Evolutionary conservation across 805 yeast genomes (phyloP), one percentile per base, ranked within the genome.

Genomic region (Teunomyces gatunensis): DNA sequence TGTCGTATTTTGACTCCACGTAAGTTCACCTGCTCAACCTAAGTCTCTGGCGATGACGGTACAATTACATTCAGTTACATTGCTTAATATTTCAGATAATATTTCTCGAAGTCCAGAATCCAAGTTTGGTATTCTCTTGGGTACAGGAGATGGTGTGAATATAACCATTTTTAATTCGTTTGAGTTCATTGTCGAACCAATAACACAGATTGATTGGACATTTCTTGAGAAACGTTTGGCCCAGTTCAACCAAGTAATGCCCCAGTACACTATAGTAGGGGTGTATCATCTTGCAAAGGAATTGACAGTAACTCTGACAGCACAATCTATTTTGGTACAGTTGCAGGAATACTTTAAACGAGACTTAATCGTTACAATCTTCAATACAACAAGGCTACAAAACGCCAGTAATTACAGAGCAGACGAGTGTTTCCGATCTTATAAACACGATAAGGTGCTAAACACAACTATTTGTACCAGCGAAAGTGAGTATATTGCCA

Each of bases 401-500:
- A 21, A n/a, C 11, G 12, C 40, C 12, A 23, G 11, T 13, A 13
- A n/a, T 4, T 23, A 37, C 13, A 21, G 17, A n/a, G 5, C 18
- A 12, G 40, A 37, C 2, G 40, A 21, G 18, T 37, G 29, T 12
- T 37, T 23, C 13, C 17, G 40, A 12, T 20, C 28, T 13, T 37
- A 21, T 9, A 3, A 7, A 9, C 11, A n/a, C 12, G 40, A 27
- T 3, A 21, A n/a, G 4, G 29, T 37, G 18, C 29, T 59, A 1
- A 44, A 52, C 6, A 53, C 61, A 5, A 46, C 52, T 5, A 50
- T 69, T 6, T 50, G 49, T 2, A 56, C 69, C 1, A 63, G 59
- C 27, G 69, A 65, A 28, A 55, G 66, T 3, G 76, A 72, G 45
- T 55, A 52, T 20, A 63, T 65, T 6, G 65, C 74, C 1, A 56